Conservation (phyloP, 768 basidiomycete genomes). For the Tricholoma sp. region DNA sequence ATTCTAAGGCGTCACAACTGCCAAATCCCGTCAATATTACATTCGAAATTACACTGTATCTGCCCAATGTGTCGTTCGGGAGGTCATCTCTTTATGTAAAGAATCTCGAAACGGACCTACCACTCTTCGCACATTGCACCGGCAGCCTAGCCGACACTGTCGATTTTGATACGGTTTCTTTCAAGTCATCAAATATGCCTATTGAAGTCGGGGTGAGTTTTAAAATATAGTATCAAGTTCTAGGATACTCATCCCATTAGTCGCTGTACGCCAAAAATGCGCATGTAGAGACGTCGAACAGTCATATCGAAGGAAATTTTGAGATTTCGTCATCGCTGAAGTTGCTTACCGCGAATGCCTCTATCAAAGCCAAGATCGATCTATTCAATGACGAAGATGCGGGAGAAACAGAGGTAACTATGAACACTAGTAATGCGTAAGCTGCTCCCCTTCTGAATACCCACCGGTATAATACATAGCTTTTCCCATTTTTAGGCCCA, state of each 20-base stretch:
- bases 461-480: neutral
- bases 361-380: constrained; percentile 34
- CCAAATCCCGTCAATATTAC: constrained; percentile 20
- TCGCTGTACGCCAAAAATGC: constrained; percentile 25
- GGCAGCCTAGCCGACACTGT: constrained; percentile 12
- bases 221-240: neutral
- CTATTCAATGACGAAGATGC: constrained; percentile 27
- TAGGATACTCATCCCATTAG: constrained; percentile 20
- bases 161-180: neutral
- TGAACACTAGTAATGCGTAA: constrained; percentile 37
- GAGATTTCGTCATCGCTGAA: constrained; percentile 25
- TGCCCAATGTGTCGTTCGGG: neutral
- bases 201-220: constrained; percentile 1
- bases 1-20: neutral
- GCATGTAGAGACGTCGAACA: constrained; percentile 33
- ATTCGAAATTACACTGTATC: neutral
- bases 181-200: neutral
- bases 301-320: constrained; percentile 43
- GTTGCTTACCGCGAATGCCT: constrained; percentile 37
- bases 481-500: neutral
- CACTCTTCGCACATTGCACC: constrained; percentile 34
- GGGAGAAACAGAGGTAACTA: constrained; percentile 20
- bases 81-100: constrained; percentile 26
- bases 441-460: constrained; percentile 4
- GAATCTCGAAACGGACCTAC: constrained; percentile 36